phyloP scores from a whole-genome alignment of 2,329 filamentous ascomycete genomes.

The Aureobasidium melanogenum region DNA sequence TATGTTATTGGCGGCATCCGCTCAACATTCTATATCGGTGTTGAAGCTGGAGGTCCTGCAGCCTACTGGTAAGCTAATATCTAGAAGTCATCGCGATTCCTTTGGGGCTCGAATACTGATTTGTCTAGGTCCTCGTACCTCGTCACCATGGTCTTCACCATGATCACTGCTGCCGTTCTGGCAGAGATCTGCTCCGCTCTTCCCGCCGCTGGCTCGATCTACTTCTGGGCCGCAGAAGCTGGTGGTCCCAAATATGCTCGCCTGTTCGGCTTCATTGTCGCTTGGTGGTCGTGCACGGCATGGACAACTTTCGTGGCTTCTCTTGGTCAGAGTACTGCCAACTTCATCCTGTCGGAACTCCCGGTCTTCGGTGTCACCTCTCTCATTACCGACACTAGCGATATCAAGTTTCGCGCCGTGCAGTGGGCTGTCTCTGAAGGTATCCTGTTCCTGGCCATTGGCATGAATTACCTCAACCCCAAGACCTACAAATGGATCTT shows the following conservation, averaged over 20 bases:
- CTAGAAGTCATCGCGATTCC: neutral
- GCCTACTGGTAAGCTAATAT: slow-evolving; percentile 44
- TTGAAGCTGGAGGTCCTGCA: slow-evolving; percentile 51
- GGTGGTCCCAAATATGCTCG: slow-evolving; percentile 48
- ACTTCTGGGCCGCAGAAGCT: slow-evolving; percentile 53
- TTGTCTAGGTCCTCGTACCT: slow-evolving; percentile 48
- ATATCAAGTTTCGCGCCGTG: slow-evolving; percentile 50
- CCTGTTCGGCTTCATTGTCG: slow-evolving; percentile 52
- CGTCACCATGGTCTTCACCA: slow-evolving; percentile 51
- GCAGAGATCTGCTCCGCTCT: slow-evolving; percentile 53
- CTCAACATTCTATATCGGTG: slow-evolving; percentile 53
- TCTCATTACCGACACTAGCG: slow-evolving; percentile 44
- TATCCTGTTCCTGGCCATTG: slow-evolving; percentile 32
- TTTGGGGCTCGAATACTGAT: neutral
- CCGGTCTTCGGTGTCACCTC: slow-evolving; percentile 45
- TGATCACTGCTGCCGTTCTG: slow-evolving; percentile 52
- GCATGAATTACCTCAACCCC: slow-evolving; percentile 30
- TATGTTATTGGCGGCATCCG: slow-evolving; percentile 54
- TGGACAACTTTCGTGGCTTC: slow-evolving; percentile 44
- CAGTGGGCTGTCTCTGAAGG: slow-evolving; percentile 50
- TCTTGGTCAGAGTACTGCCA: slow-evolving; percentile 29
- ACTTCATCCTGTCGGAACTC: slow-evolving; percentile 40
- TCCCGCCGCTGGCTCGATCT: slow-evolving; percentile 51
- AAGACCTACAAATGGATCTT: slow-evolving; percentile 42
- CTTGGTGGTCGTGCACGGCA: slow-evolving; percentile 55